phyloP scores from a whole-genome alignment of 257 asterid genomes.

The Lycium ferocissimum region DNA sequence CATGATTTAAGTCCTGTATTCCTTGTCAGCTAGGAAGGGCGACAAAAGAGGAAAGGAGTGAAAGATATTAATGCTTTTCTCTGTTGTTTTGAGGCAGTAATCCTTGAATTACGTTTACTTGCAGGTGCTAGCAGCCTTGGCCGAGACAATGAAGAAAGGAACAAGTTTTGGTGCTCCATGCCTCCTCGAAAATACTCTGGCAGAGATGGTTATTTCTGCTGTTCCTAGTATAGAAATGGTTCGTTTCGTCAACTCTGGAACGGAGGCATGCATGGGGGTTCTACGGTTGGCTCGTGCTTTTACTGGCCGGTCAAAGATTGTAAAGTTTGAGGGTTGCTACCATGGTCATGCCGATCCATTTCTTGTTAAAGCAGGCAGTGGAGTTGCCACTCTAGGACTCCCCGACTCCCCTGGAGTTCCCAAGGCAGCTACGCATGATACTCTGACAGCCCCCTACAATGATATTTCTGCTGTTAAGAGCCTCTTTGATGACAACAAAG shows the following conservation, averaged over 20 bases:
- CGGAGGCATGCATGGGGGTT: conserved; percentile 98
- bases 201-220: conserved; percentile 93
- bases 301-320: conserved; percentile 79
- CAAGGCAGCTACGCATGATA: conserved; percentile 67
- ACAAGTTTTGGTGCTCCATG: conserved; percentile 99
- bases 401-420: conserved; percentile 99
- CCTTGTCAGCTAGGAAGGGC: neutral
- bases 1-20: neutral
- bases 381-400: conserved; percentile 95
- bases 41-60: neutral
- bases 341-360: conserved; percentile 98
- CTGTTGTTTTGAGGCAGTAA: neutral
- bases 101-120: neutral
- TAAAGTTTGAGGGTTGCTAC: conserved; percentile 97
- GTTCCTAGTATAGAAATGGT: conserved; percentile 98
- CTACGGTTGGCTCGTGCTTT: conserved; percentile 92
- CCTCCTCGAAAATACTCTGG: conserved; percentile 81
- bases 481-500: conserved; percentile 74
- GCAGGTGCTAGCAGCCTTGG: conserved; percentile 88
- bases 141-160: conserved; percentile 94
- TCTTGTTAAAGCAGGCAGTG: conserved; percentile 98
- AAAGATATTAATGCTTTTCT: neutral
- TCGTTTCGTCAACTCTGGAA: conserved; percentile 94
- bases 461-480: conserved; percentile 63
- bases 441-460: conserved; percentile 82